Conservation (phyloP, 2,329 filamentous ascomycete genomes). For the Apiospora aurea region DNA sequence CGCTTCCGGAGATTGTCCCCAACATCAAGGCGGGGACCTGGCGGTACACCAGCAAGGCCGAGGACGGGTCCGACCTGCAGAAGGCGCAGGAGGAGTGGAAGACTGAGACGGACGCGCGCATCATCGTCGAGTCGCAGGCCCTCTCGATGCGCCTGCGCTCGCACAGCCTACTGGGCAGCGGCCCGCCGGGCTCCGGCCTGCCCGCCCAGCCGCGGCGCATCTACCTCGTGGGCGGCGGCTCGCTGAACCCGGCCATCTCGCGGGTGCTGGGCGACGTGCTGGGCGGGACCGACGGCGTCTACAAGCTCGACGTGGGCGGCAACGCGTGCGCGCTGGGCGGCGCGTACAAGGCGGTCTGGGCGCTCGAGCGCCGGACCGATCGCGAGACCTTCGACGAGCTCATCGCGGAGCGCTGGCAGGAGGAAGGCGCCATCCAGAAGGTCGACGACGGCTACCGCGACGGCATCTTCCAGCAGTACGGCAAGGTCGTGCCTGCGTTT, state of each 20-base stretch:
- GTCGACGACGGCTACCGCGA: constrained; percentile 82
- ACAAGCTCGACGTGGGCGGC: constrained; percentile 90
- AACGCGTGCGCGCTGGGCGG: constrained; percentile 94
- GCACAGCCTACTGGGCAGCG: constrained; percentile 71
- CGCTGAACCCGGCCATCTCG: constrained; percentile 88
- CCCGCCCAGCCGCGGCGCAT: constrained; percentile 87
- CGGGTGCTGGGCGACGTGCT: constrained; percentile 86
- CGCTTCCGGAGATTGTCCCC: constrained; percentile 92
- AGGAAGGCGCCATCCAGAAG: constrained; percentile 81
- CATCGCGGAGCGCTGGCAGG: constrained; percentile 83
- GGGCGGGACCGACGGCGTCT: constrained; percentile 88
- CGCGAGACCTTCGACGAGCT: constrained; percentile 87
- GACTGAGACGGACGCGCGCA: constrained; percentile 77
- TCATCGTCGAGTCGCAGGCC: constrained; percentile 94
- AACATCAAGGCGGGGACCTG: constrained; percentile 87
- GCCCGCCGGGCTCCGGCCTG: constrained; percentile 54
- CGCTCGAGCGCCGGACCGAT: constrained; percentile 67
- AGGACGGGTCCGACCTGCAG: constrained; percentile 58
- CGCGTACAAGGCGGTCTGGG: constrained; percentile 97
- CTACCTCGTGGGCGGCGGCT: constrained; percentile 94
- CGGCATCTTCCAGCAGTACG: constrained; percentile 80
- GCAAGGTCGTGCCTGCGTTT: constrained; percentile 71
- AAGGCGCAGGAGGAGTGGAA: constrained; percentile 56
- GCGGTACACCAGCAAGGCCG: constrained; percentile 71
- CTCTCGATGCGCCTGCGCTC: constrained; percentile 89